Percentiles rank a stretch among this genome's conserved stretches.
phyloP scores from a whole-genome alignment of 2,329 filamentous ascomycete species.

The Ascochyta rabiei region DNA sequence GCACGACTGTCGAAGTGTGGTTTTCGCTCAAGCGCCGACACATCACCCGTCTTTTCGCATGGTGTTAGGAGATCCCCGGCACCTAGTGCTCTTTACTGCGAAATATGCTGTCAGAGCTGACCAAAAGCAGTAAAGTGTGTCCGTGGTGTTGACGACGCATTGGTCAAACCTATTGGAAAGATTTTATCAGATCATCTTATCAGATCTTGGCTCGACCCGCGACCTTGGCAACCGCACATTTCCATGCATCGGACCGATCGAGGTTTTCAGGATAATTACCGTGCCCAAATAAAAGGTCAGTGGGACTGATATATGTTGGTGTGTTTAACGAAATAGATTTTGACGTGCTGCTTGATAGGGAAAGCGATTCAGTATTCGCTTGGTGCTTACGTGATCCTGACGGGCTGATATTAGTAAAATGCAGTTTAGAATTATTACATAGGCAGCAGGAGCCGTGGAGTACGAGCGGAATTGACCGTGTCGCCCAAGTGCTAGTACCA shows the following conservation, averaged over 20 bases:
- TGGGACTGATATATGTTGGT: no score
- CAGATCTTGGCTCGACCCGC: neutral
- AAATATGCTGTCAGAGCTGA: neutral
- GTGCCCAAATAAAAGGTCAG: no score
- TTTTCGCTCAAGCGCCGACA: neutral
- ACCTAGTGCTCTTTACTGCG: neutral
- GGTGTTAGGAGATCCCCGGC: neutral
- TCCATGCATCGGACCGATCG: constrained; percentile 12
- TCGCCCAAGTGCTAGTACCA: constrained; percentile 59
- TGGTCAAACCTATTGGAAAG: neutral
- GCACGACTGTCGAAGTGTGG: neutral
- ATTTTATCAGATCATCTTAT: constrained; percentile 18
- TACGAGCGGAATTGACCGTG: neutral
- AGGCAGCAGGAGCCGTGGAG: neutral
- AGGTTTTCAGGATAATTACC: neutral
- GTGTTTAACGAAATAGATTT: no score
- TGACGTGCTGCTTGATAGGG: no score
- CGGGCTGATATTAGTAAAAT: no score
- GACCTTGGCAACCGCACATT: constrained; percentile 4
- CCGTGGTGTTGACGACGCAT: neutral
- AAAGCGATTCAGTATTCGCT: no score
- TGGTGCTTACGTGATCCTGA: no score
- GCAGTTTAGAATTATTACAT: no score
- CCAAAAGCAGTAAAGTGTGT: neutral
- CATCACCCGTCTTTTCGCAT: neutral